Evolutionary conservation across 345 rosid genomes (phyloP).

Genomic region (Pugionium dolabratum): DNA sequence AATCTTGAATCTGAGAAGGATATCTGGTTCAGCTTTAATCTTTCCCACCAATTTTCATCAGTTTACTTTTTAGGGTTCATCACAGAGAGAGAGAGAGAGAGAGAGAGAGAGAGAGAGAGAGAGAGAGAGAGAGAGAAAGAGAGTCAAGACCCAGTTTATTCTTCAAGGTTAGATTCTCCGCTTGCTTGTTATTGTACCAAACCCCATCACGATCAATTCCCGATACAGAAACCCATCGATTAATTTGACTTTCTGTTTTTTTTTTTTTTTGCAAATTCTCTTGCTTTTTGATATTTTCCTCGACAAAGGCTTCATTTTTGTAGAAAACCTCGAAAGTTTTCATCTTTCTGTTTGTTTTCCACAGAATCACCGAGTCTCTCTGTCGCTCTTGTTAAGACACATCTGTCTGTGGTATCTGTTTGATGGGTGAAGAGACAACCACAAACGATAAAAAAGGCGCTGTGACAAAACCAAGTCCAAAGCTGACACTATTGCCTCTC

Average conservation of each 20-base stretch:
- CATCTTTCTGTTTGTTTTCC: constrained; percentile 18
- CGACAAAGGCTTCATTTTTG: constrained; percentile 8
- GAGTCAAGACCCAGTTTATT: too few species aligned
- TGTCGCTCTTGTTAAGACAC: background rate
- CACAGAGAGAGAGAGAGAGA: constrained; percentile 1
- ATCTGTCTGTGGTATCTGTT: constrained; percentile 3
- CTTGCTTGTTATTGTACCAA: constrained; percentile 1
- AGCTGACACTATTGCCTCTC: constrained; percentile 72
- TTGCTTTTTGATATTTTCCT: constrained; percentile 1
- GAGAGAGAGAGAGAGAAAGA: background rate
- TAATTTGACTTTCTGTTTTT: constrained; percentile 27
- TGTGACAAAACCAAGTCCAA: constrained; percentile 50
- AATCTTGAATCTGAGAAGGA: constrained; percentile 28
- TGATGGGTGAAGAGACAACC: constrained; percentile 73
- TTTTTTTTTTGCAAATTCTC: background rate
- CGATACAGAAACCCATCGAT: background rate
- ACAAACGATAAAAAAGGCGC: constrained; percentile 37
- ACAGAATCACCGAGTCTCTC: constrained; percentile 22
- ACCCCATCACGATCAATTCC: constrained; percentile 12
- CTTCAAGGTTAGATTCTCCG: constrained; percentile 14
- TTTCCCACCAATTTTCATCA: constrained; percentile 1
- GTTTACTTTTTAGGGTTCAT: background rate
- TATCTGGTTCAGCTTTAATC: background rate
- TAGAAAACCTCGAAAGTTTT: background rate
- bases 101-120: background rate